Evolutionary conservation across 352 stramenopile genomes (phyloP), one percentile per base, ranked within the genome.

Genomic region (Globisporangium radiosum): DNA sequence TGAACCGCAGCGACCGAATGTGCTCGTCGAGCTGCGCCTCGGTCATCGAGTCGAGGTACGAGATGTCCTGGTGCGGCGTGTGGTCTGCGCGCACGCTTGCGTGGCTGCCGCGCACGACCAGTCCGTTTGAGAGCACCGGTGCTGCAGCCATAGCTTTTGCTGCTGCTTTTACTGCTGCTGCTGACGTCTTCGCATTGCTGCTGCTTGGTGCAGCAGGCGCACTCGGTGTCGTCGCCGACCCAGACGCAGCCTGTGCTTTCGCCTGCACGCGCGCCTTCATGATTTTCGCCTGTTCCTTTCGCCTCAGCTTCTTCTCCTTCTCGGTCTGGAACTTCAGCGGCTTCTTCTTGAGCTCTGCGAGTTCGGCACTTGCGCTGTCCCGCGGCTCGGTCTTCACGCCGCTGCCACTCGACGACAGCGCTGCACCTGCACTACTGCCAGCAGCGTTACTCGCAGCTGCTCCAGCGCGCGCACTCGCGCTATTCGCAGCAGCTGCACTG

Each of bases 1-100:
- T 94, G 55, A 93, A 93, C 33, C 85, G 75, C 25, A 96, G 69
- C n/a, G 88, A 95, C 7, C 85, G 75, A 49, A 96, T 94, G 47
- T 96, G 88, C 56, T 94, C 85, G 60, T 96, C 87, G 36, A 96
- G 57, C 65, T 93, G 83, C 14, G 71, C 79, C 62, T 87, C 79
- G 2, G 85, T 87, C 83, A 96, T 93, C 7, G 85, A 94, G 61
- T 94, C 85, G 43, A 94, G 54, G 59, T 88, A 94, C 62, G 85
- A 94, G 49, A 92, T 92, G 57, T 94, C 85, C 70, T 94, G 85
- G 48, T 94, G 81, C 38, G 72, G 81, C 70, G 51, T 80, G 74
- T 84, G 72, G 14, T 87, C 78, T 3, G 68, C 64, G 11, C 72
- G 80, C 7, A 92, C 60, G 40, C 77, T 81, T 7, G 80, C 73